A percentile compares a stretch with the other conserved stretches of the same genome.
These are phyloP conservation scores for Yamadazyma phyllophila DNA, from an alignment of 805 yeast species.

Conservation along the genomic window DNA sequence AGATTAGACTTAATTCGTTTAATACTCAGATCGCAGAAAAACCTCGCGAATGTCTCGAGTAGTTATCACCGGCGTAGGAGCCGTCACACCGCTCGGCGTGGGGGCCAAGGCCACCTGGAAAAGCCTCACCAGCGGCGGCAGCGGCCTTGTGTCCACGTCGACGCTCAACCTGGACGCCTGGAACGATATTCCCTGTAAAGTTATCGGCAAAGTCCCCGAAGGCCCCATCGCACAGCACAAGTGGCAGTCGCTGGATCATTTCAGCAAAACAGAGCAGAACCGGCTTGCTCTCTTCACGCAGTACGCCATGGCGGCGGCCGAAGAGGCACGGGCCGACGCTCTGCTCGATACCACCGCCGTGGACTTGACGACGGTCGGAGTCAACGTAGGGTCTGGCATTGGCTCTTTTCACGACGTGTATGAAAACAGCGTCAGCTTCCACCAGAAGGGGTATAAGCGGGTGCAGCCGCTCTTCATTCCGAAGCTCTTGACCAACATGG, in stretches of 20 bases:
- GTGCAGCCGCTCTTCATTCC: constrained; percentile 89
- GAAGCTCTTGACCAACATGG: constrained; percentile 83
- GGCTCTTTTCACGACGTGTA: constrained; percentile 79
- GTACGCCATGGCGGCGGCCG: constrained; percentile 72
- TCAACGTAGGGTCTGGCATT: constrained; percentile 89
- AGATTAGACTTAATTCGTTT: too few relatives aligned
- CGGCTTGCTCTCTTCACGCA: constrained; percentile 72
- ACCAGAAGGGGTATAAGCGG: constrained; percentile 51
- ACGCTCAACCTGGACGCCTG: constrained; percentile 40
- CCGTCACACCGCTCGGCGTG: constrained; percentile 82
- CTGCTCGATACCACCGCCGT: constrained; percentile 38
- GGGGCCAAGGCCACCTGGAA: constrained; percentile 58
- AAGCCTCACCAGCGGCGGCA: constrained; percentile 46
- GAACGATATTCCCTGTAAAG: constrained; percentile 61
- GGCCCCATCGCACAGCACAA: constrained; percentile 43
- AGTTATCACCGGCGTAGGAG: constrained; percentile 89
- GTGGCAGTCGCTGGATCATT: constrained; percentile 54
- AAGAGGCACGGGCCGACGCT: constrained; percentile 75
- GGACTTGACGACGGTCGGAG: constrained; percentile 51
- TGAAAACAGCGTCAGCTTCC: constrained; percentile 56
- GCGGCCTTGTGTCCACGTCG: constrained; percentile 60
- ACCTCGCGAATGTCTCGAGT: constrained; percentile 52
- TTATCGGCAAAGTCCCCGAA: constrained; percentile 71
- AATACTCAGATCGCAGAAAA: too few relatives aligned
- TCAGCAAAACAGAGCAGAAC: constrained; percentile 50